Conservation (phyloP, 352 stramenopile genomes). For the Globisporangium paroecandrum region DNA sequence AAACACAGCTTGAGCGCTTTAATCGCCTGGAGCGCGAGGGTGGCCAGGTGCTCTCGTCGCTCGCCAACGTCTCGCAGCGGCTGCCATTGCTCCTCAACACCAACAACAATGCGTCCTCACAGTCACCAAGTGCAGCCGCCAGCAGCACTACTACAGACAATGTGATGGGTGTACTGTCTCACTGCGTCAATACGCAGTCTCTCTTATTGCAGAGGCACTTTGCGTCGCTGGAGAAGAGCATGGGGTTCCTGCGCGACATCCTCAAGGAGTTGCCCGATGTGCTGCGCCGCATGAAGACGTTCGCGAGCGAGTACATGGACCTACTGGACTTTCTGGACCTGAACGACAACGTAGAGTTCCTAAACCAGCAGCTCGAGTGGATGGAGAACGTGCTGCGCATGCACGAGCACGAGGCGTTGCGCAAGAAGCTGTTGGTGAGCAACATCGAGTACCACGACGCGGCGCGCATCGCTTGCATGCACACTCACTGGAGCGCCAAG, state of each 20-base stretch:
- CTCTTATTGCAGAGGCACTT: constrained; percentile 65
- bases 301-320: constrained; percentile 31
- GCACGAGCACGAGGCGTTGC: constrained; percentile 58
- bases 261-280: constrained; percentile 46
- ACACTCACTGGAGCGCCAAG: constrained; percentile 42
- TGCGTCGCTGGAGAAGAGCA: constrained; percentile 63
- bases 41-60: constrained; percentile 57
- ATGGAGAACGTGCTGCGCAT: constrained; percentile 71
- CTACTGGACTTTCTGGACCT: constrained; percentile 26
- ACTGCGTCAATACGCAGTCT: constrained; percentile 30
- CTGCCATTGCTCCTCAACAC: constrained; percentile 37
- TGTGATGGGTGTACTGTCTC: constrained; percentile 45
- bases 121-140: neutral
- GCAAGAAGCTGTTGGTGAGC: constrained; percentile 50
- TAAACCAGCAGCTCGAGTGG: constrained; percentile 55
- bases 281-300: constrained; percentile 35
- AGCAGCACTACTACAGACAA: neutral
- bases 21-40: constrained; percentile 55
- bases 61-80: constrained; percentile 63
- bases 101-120: constrained; percentile 1
- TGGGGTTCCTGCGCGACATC: constrained; percentile 49
- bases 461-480: constrained; percentile 28
- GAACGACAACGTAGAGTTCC: constrained; percentile 5
- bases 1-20: constrained; percentile 40
- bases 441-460: constrained; percentile 55